phyloP scores from a whole-genome alignment of 805 yeast genomes.

The Groenewaldozyma salmanticensis region DNA sequence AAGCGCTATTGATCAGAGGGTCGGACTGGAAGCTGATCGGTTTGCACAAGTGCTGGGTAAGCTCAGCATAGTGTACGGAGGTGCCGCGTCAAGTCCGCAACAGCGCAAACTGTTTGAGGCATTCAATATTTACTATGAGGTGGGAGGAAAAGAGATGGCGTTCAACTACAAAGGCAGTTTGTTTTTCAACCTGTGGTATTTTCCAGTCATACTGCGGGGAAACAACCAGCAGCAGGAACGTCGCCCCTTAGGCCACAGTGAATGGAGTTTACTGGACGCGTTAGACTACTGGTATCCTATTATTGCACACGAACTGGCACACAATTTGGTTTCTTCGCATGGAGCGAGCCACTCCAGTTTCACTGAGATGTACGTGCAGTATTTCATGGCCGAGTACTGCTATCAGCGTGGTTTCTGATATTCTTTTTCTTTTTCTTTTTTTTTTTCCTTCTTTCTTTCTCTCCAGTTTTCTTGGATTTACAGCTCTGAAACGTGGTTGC shows the following conservation, averaged over 20 bases:
- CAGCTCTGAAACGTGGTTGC: too few relatives aligned
- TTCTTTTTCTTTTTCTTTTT: too few relatives aligned
- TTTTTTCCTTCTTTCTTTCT: too few relatives aligned
- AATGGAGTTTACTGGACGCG: slow-evolving; percentile 8
- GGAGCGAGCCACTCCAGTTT: slow-evolving; percentile 29
- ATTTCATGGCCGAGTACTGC: slow-evolving; percentile 21
- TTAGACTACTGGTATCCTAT: slow-evolving; percentile 30
- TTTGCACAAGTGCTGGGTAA: slow-evolving; percentile 12
- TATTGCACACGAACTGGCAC: slow-evolving; percentile 34
- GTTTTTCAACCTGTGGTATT: slow-evolving; percentile 29
- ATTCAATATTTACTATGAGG: slow-evolving; percentile 24
- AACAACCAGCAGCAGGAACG: not conserved
- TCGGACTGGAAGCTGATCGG: slow-evolving; percentile 9
- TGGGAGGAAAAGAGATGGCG: slow-evolving; percentile 24
- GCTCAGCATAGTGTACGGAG: slow-evolving; percentile 12
- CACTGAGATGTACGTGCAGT: slow-evolving; percentile 26
- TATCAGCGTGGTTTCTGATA: too few relatives aligned
- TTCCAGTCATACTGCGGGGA: slow-evolving; percentile 7
- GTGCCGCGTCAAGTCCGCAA: too few relatives aligned
- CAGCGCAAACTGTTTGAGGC: too few relatives aligned
- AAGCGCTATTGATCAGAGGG: slow-evolving; percentile 6
- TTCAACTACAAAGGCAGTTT: slow-evolving; percentile 29
- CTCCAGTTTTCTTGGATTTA: too few relatives aligned
- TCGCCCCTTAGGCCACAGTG: not conserved
- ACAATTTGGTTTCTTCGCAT: slow-evolving; percentile 27